Base-by-base conservation (phyloP, 164 flowering plant species). In the Platanus orientalis region DNA sequence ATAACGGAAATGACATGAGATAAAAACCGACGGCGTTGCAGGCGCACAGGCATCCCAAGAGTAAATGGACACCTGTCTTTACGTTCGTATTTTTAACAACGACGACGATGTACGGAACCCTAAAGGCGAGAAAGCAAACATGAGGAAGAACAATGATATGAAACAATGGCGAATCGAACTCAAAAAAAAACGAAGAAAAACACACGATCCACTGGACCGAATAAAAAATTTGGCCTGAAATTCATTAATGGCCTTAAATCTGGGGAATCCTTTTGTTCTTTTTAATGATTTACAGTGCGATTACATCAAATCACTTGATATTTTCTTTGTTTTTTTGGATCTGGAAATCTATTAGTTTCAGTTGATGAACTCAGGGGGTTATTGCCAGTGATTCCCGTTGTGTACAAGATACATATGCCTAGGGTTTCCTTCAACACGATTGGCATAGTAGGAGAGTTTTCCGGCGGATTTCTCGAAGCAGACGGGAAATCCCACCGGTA, bases 341-440 rank as follows among this genome's bases (percentile, higher is more conserved):
- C 28, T 17, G n/a, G n/a, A 45, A 30, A 1, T 7, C 16, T 25
- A 14, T 23, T 45, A 9, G 0, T 36, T 24, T 6, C 5, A 2
- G 54, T 28, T 9, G 10, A 20, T 23, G 4, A 23, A 14, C 13
- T 20, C 7, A 40, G 13, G 26, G 20, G 13, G 77, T 59, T 81
- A 84, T 83, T 86, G 94, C 87, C 90, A 84, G 73, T 86, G 79
- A 54, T 79, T 85, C 19, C 88, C 87, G 71, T 77, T 81, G 76
- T 88, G 89, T 11, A 83, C 73, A 51, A 81, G 81, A 66, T 72
- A 78, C 48, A 70, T 12, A 28, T 67, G 82, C 52, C 77, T 64
- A 59, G 81, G 73, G 62, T 62, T 75, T 63, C 81, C 74, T 30
- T 69, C 72, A 54, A 71, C 69, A 55, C 65, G 71, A 50, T 64